Percentiles rank a stretch among this genome's conserved stretches.
phyloP scores from a whole-genome alignment of 192 early-diverging fungal species.

The Coemansia erecta region DNA sequence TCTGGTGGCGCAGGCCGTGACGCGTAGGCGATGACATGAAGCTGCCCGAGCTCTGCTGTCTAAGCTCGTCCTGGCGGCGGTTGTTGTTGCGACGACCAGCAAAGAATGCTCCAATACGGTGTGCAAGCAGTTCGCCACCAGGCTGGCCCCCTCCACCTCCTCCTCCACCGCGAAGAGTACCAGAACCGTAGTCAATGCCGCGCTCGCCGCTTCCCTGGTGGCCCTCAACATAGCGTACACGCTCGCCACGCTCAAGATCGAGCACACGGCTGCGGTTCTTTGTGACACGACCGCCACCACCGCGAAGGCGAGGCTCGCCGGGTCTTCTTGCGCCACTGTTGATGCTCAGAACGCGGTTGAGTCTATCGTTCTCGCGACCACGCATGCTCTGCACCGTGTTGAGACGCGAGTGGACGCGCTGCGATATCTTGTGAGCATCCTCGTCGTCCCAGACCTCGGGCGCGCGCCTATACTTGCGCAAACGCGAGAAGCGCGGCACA shows the following conservation, averaged over 20 bases:
- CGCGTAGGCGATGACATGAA: slow-evolving; percentile 8
- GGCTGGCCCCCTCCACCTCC: neutral
- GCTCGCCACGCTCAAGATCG: slow-evolving; percentile 28
- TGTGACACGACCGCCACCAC: slow-evolving; percentile 8
- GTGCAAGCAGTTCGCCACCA: slow-evolving; percentile 17
- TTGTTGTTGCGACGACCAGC: slow-evolving; percentile 6
- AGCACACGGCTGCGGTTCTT: slow-evolving; percentile 9
- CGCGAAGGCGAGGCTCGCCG: slow-evolving; percentile 28
- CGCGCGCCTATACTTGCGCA: slow-evolving; percentile 45
- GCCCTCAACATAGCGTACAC: slow-evolving; percentile 15
- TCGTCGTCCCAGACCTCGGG: slow-evolving; percentile 52
- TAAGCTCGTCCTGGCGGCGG: slow-evolving; percentile 2
- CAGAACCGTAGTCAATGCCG: neutral
- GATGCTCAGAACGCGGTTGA: slow-evolving; percentile 1
- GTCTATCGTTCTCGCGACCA: neutral
- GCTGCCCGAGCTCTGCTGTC: slow-evolving; percentile 18
- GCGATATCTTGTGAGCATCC: slow-evolving; percentile 41
- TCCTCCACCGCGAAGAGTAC: neutral
- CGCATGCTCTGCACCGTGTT: slow-evolving; percentile 3
- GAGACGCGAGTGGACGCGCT: slow-evolving; percentile 22
- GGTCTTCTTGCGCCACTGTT: neutral
- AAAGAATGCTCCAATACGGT: slow-evolving; percentile 29
- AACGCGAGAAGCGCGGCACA: slow-evolving; percentile 40
- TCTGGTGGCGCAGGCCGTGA: slow-evolving; percentile 4
- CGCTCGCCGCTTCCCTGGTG: slow-evolving; percentile 42